phyloP scores from a whole-genome alignment of 345 rosid genomes.

The Salix udensis region DNA sequence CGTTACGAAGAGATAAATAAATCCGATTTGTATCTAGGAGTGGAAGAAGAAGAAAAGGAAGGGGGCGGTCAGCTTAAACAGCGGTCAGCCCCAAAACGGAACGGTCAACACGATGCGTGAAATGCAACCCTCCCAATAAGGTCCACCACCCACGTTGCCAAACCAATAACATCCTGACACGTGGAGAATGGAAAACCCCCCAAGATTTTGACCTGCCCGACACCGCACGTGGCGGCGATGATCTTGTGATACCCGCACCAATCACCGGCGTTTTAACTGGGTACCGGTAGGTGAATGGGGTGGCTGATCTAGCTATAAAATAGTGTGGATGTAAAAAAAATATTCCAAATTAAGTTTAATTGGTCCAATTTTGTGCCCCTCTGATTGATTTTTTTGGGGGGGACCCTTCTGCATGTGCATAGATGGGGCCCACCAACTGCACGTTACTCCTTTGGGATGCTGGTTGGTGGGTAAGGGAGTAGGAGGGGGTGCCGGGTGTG shows the following conservation, averaged over 20 bases:
- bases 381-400: background rate
- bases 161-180: constrained; percentile 9
- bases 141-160: constrained; percentile 7
- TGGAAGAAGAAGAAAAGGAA: background rate
- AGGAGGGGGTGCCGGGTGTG: no score
- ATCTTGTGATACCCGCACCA: constrained; percentile 10
- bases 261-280: background rate
- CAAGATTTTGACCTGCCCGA: constrained; percentile 23
- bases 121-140: constrained; percentile 2
- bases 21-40: background rate
- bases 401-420: constrained; percentile 5
- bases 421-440: constrained; percentile 3
- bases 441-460: constrained; percentile 2
- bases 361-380: background rate
- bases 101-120: constrained; percentile 15
- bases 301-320: background rate
- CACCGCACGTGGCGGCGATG: constrained; percentile 37
- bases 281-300: background rate
- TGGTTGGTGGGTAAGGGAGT: background rate
- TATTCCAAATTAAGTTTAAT: background rate
- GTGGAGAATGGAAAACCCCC: background rate
- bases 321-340: background rate
- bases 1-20: background rate
- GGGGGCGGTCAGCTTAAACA: constrained; percentile 33
- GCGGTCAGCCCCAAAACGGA: constrained; percentile 15